These are phyloP conservation scores for Fusarium sp. DNA, from an alignment of 2,329 filamentous ascomycete genomes.

Conservation along the genomic window DNA sequence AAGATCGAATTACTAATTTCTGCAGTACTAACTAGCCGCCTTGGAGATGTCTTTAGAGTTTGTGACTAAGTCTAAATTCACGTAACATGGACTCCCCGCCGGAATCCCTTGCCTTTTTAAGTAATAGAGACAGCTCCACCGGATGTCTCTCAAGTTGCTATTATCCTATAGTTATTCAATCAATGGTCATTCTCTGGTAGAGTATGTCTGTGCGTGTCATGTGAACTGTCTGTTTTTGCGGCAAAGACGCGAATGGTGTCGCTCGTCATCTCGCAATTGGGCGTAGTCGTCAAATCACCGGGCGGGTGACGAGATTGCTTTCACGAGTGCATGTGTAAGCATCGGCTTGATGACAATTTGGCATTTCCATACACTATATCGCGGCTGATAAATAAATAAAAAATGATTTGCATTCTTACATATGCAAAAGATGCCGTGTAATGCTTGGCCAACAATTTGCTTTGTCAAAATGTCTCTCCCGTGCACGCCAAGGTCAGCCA, in stretches of 20 bases:
- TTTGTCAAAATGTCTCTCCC: neutral
- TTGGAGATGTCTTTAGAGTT: neutral
- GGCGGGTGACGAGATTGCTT: neutral
- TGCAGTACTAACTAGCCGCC: conserved; percentile 17
- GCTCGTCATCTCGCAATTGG: neutral
- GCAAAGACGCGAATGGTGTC: neutral
- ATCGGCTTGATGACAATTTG: neutral
- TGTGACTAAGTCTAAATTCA: conserved; percentile 25
- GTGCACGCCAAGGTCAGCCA: neutral
- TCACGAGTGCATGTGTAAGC: neutral
- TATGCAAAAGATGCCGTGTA: neutral
- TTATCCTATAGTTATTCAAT: conserved; percentile 2
- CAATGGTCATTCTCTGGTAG: too few relatives aligned
- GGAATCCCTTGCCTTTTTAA: neutral
- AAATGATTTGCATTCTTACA: neutral
- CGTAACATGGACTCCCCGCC: conserved; percentile 2
- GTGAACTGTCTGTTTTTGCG: neutral
- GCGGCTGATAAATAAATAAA: neutral
- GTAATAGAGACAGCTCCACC: neutral
- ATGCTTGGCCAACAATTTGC: neutral
- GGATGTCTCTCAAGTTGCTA: neutral
- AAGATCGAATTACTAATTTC: conserved; percentile 5
- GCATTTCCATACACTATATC: neutral
- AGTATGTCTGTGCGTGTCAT: neutral
- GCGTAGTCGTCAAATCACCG: neutral